Evolutionary conservation across 345 rosid species (phyloP).

Genomic region (Acer negundo): DNA sequence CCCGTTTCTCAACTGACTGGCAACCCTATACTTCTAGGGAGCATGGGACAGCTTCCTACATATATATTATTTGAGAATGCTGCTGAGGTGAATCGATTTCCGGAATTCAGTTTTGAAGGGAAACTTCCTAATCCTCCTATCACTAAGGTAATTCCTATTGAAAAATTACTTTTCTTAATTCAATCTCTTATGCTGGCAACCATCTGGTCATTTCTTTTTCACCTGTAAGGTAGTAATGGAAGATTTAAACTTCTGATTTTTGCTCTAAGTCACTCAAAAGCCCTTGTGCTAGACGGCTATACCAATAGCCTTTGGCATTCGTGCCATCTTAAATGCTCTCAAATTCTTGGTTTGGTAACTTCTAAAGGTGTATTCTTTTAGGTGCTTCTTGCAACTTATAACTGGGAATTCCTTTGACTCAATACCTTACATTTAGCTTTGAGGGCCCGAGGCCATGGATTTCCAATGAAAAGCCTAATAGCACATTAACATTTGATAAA

Average conservation of each 20-base stretch:
- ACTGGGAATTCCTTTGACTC: neutral
- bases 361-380: neutral
- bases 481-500: neutral
- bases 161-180: neutral
- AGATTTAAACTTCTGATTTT: slow-evolving; percentile 4
- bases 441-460: neutral
- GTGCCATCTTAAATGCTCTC: neutral
- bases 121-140: slow-evolving; percentile 54
- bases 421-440: neutral
- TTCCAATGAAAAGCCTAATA: neutral
- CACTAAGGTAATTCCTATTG: slow-evolving; percentile 58
- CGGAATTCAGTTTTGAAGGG: slow-evolving; percentile 69
- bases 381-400: neutral
- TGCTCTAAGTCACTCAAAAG: neutral
- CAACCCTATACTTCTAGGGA: slow-evolving; percentile 45
- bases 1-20: neutral
- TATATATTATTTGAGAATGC: slow-evolving; percentile 82
- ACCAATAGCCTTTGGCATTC: neutral
- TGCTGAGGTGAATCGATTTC: slow-evolving; percentile 71
- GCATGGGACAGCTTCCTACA: slow-evolving; percentile 80
- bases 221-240: neutral
- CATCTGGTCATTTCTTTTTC: neutral
- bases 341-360: neutral
- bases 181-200: neutral
- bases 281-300: neutral